Base-by-base conservation (phyloP, 2,329 filamentous ascomycete genomes). In the Stenocarpella maydis region DNA sequence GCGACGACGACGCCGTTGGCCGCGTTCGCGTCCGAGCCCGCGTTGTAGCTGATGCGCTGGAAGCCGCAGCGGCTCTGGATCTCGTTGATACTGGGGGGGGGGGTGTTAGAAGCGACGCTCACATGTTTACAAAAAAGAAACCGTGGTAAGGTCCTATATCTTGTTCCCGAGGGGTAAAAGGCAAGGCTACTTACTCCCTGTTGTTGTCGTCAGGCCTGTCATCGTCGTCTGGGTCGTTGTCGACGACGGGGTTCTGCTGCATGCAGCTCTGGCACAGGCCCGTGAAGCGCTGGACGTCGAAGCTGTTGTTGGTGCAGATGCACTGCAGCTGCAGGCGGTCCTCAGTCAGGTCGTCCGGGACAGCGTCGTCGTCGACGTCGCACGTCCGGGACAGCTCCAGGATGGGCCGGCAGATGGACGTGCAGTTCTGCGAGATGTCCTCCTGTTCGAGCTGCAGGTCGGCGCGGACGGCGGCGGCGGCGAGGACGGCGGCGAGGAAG, bases 341-440 rank as follows among this genome's bases (percentile, higher is more conserved):
- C 73, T 82, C 80, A 39, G 76, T 72, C 28, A 74, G 76, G 74
- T 80, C 73, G 47, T 71, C 77, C 21, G 71, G 74, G 66, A 77
- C 74, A 50, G 83, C 9, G 75, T 82, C 19, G 81, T 90, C 53
- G 79, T 91, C 68, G 80, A 87, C 53, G 84, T 82, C 78, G 71
- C 82, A 83, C 47, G 73, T 74, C 41, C 74, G 74, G 64, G 77
- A 78, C 37, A 82, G 76, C 28, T 78, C 71, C 12, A 74, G 76
- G 41, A 82, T 74, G 53, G 81, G 80, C 26, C 74, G 67, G 72
- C 81, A 82, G 73, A 82, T 79, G 71, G 74, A 70, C 34, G 74
- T 71, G 74, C 80, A 82, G 47, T 71, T 72, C n/a, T 68, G 63
- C 9, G 81, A 80, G 14, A 81, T 73, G 65, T 82, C 77, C 58